Evolutionary conservation across 768 basidiomycete species (phyloP).

Genomic region (Lactarius hatsudake): DNA sequence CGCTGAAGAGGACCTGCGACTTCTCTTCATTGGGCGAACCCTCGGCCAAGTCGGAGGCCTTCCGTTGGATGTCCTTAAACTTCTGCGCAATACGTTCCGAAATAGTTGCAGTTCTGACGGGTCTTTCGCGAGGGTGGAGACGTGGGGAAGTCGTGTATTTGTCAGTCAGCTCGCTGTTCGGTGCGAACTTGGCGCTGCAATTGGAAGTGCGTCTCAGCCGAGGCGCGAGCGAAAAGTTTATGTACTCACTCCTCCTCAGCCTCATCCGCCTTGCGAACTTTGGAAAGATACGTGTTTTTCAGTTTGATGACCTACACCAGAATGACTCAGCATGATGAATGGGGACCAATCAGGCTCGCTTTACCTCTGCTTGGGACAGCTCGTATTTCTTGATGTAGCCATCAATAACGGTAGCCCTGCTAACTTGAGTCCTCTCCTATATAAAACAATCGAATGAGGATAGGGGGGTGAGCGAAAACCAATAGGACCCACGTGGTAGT

Average conservation of each 20-base stretch:
- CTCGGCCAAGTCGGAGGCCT: constrained; percentile 33
- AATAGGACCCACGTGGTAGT: constrained; percentile 55
- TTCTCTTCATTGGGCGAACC: constrained; percentile 26
- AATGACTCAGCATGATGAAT: constrained; percentile 6
- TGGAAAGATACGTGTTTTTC: constrained; percentile 73
- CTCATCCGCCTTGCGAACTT: constrained; percentile 84
- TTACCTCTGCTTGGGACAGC: constrained; percentile 60
- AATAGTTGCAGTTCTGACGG: constrained; percentile 70
- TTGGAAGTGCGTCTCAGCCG: constrained; percentile 14
- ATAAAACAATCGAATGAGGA: background rate
- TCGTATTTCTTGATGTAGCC: constrained; percentile 59
- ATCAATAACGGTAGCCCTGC: constrained; percentile 27
- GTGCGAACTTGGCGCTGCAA: constrained; percentile 82
- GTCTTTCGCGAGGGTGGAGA: constrained; percentile 53
- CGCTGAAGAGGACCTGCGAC: constrained; percentile 34
- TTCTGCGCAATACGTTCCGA: constrained; percentile 85
- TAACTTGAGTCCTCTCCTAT: constrained; percentile 21
- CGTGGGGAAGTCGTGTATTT: constrained; percentile 82
- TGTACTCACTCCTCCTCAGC: constrained; percentile 85
- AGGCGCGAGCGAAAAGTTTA: constrained; percentile 10
- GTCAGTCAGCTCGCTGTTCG: constrained; percentile 58
- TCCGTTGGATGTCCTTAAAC: constrained; percentile 74
- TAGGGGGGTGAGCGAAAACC: background rate
- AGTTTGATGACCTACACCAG: constrained; percentile 51
- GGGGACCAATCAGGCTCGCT: constrained; percentile 15